These are phyloP conservation scores for Isatis tinctoria DNA, from an alignment of 345 rosid species.

Conservation along the genomic window DNA sequence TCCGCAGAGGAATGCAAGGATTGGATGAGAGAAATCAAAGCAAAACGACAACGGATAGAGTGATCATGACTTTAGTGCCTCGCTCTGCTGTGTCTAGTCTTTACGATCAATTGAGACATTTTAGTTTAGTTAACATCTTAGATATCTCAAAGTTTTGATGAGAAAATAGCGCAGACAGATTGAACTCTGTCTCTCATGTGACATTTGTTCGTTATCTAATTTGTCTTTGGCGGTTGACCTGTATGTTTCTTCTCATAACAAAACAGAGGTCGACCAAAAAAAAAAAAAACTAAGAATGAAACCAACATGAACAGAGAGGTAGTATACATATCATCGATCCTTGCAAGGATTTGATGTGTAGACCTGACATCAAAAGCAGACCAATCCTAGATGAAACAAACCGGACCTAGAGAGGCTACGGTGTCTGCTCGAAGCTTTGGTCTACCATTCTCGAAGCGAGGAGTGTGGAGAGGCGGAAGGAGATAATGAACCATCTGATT, in stretches of 20 bases:
- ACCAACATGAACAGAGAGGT: slow-evolving; percentile 4
- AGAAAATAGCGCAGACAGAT: background rate
- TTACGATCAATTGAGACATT: background rate
- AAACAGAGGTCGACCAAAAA: background rate
- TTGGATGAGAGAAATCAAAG: slow-evolving; percentile 74
- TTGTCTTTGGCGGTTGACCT: background rate
- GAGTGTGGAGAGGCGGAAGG: slow-evolving; percentile 73
- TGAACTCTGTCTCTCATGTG: background rate
- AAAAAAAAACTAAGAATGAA: background rate
- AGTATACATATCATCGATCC: background rate
- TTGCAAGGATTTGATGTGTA: background rate
- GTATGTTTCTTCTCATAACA: background rate
- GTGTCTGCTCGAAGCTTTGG: background rate
- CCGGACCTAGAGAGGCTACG: background rate
- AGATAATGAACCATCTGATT: slow-evolving; percentile 58
- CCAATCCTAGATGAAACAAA: background rate
- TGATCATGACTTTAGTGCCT: slow-evolving; percentile 7
- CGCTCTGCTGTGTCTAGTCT: background rate
- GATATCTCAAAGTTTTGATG: background rate
- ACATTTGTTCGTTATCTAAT: background rate
- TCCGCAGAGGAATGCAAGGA: slow-evolving; percentile 77
- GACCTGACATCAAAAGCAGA: background rate
- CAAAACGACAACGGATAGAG: slow-evolving; percentile 54
- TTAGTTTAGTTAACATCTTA: slow-evolving; percentile 4
- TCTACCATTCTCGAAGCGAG: slow-evolving; percentile 60